Evolutionary conservation across 176 grass and related monocot species (phyloP).

Genomic region (Rhynchospora pubera): DNA sequence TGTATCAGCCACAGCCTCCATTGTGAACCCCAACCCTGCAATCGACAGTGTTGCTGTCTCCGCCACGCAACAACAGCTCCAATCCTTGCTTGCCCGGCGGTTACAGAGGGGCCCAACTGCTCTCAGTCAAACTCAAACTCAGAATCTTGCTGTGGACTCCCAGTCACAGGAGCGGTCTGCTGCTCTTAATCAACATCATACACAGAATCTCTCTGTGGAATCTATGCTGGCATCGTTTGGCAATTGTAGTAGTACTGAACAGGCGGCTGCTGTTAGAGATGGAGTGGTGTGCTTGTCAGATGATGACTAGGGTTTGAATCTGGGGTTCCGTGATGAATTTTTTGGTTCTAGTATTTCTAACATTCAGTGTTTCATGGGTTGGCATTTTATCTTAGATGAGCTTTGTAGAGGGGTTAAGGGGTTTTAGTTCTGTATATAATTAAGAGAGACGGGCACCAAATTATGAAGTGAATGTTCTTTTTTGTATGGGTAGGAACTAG

Average conservation of each 20-base stretch:
- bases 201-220: background rate
- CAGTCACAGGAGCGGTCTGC: background rate
- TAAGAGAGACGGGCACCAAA: background rate
- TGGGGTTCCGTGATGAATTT: background rate
- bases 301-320: constrained; percentile 16
- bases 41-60: background rate
- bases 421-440: background rate
- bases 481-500: background rate
- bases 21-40: background rate
- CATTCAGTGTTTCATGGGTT: background rate
- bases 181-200: background rate
- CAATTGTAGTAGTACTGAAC: background rate
- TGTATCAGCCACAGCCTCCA: background rate
- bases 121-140: background rate
- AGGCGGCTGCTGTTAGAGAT: background rate
- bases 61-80: background rate
- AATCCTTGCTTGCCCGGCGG: background rate
- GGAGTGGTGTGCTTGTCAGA: constrained; percentile 19
- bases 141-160: background rate
- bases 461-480: background rate
- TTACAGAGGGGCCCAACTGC: background rate
- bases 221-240: background rate
- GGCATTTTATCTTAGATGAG: background rate
- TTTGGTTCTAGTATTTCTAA: background rate
- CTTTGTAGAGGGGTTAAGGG: background rate